Percentiles rank a stretch among this genome's conserved stretches.
phyloP scores from a whole-genome alignment of 768 basidiomycete species.

The Hortiboletus flavorubellus region DNA sequence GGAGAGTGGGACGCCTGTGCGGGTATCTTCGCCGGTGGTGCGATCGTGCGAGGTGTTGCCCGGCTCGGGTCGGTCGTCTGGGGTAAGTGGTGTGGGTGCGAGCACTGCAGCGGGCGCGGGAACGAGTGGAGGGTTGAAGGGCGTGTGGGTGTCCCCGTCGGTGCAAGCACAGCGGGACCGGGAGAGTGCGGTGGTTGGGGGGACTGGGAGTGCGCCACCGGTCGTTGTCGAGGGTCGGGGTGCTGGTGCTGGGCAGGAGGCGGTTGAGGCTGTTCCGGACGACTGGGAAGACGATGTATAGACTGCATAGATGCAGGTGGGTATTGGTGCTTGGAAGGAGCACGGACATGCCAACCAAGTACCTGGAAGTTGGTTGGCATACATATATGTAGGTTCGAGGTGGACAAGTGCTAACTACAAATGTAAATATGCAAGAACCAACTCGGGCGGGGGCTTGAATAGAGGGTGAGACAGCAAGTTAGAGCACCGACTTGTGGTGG shows the following conservation, averaged over 20 bases:
- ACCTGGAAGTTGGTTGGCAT: no score
- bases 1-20: constrained; percentile 9
- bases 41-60: constrained; percentile 8
- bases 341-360: no score
- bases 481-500: no score
- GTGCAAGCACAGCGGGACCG: constrained; percentile 16
- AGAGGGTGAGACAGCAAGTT: no score
- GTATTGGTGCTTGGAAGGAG: no score
- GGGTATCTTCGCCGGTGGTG: constrained; percentile 17
- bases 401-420: no score
- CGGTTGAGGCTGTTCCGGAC: constrained; percentile 39
- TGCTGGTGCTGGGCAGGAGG: not conserved
- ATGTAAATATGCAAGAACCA: no score
- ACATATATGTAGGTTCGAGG: no score
- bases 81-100: not conserved
- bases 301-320: not conserved
- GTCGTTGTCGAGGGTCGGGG: not conserved
- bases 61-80: constrained; percentile 2
- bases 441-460: no score
- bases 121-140: not conserved
- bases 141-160: constrained; percentile 21
- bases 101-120: not conserved
- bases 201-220: not conserved
- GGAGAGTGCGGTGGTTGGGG: not conserved
- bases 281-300: constrained; percentile 56